A percentile compares a stretch with the other conserved stretches of the same genome.
Evolutionary conservation across 495 filamentous ascomycete genomes (phyloP).

Genomic region (Penicillium soppii): DNA sequence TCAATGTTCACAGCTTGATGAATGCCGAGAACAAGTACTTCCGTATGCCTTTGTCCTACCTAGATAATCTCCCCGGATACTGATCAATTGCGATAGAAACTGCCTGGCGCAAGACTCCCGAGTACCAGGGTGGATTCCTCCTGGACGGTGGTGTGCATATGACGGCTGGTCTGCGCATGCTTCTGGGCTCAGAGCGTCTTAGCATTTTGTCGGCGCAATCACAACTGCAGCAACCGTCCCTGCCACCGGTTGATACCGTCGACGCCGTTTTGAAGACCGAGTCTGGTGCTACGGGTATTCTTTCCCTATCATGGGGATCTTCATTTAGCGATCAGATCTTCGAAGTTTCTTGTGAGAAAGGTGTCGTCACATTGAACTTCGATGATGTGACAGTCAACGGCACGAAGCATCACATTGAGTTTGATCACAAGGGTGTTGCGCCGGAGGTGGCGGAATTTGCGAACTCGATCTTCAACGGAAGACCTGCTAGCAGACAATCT

Average conservation of each 20-base stretch:
- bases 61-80: neutral
- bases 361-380: slow-evolving; percentile 50
- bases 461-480: slow-evolving; percentile 45
- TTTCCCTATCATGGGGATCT: slow-evolving; percentile 66
- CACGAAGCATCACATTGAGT: slow-evolving; percentile 50
- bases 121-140: slow-evolving; percentile 75
- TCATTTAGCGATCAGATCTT: slow-evolving; percentile 55
- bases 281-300: slow-evolving; percentile 61
- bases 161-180: slow-evolving; percentile 58
- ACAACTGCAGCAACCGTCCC: slow-evolving; percentile 54
- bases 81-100: slow-evolving; percentile 46
- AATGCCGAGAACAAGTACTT: slow-evolving; percentile 57
- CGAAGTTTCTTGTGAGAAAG: slow-evolving; percentile 50
- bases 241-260: slow-evolving; percentile 75
- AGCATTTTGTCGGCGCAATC: slow-evolving; percentile 59
- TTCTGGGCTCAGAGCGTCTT: slow-evolving; percentile 53
- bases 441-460: slow-evolving; percentile 70
- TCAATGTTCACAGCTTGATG: slow-evolving; percentile 55
- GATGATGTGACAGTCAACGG: slow-evolving; percentile 56
- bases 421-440: slow-evolving; percentile 58
- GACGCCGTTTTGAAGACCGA: slow-evolving; percentile 60
- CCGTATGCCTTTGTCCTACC: slow-evolving; percentile 29
- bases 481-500: slow-evolving; percentile 50
- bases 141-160: slow-evolving; percentile 78
- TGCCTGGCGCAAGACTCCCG: slow-evolving; percentile 69